Conservation (phyloP, 805 yeast genomes). For the Komagataella kurtzmanii region DNA sequence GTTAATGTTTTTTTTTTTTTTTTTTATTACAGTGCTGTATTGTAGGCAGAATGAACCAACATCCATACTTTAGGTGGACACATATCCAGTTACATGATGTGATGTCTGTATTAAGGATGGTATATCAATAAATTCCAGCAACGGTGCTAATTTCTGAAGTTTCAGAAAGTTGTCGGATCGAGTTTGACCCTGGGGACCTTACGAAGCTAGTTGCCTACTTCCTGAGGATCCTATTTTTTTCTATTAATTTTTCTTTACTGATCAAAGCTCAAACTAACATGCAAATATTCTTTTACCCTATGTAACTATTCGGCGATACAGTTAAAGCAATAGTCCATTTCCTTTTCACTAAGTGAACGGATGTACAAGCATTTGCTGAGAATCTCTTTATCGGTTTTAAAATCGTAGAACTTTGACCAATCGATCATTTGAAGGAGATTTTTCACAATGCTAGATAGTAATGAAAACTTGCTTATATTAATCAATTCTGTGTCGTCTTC, state of each 20-base stretch:
- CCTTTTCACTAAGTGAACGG: constrained; percentile 59
- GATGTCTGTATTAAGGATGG: neutral
- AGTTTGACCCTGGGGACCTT: neutral
- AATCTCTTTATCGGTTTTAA: constrained; percentile 44
- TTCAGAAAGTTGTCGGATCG: neutral
- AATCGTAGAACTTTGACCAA: constrained; percentile 61
- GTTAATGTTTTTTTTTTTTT: neutral
- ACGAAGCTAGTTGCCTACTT: neutral
- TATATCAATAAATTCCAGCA: neutral
- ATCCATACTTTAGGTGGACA: neutral
- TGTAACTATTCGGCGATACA: constrained; percentile 2
- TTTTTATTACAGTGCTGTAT: neutral
- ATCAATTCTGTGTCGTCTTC: constrained; percentile 27
- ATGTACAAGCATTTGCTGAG: constrained; percentile 78
- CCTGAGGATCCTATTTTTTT: neutral
- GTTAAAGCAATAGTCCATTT: constrained; percentile 33
- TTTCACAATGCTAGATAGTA: constrained; percentile 65
- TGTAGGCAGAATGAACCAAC: neutral
- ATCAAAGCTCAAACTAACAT: neutral
- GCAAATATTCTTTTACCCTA: neutral
- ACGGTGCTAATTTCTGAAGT: neutral
- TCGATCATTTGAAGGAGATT: constrained; percentile 71
- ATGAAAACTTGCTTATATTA: constrained; percentile 67
- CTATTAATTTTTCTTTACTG: no score
- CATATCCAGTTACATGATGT: neutral